Evolutionary conservation across 305 asterid species (phyloP).

Genomic region (Ilex paraguariensis): DNA sequence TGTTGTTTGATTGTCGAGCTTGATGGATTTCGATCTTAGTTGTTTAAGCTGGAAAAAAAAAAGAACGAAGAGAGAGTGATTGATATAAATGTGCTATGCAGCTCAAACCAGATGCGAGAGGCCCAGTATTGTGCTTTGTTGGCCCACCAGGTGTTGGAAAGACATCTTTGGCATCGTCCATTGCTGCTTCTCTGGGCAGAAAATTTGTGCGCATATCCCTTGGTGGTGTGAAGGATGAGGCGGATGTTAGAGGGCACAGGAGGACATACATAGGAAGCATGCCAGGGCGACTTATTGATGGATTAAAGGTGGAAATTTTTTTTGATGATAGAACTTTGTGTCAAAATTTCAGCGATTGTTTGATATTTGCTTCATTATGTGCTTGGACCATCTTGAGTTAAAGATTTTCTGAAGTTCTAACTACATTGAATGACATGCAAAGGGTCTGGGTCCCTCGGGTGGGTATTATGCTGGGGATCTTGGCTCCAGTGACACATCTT

Average conservation of each 20-base stretch:
- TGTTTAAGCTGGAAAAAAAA: too few relatives aligned
- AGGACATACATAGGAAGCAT: slow-evolving; percentile 99
- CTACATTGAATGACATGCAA: neutral
- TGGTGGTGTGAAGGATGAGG: slow-evolving; percentile 99
- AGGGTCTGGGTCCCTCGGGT: neutral
- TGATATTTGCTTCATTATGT: neutral
- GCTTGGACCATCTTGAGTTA: neutral
- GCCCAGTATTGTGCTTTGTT: slow-evolving; percentile 97
- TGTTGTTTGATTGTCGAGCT: slow-evolving; percentile 10
- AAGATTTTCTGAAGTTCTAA: neutral
- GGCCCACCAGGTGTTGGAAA: slow-evolving; percentile 99
- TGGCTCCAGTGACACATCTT: too few relatives aligned
- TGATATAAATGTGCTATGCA: slow-evolving; percentile 34
- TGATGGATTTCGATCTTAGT: slow-evolving; percentile 7
- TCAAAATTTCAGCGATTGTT: neutral
- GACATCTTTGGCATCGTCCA: slow-evolving; percentile 96
- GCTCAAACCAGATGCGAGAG: slow-evolving; percentile 99
- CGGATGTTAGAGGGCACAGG: slow-evolving; percentile 98
- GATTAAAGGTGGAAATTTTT: slow-evolving; percentile 69
- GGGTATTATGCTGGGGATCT: neutral
- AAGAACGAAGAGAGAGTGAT: neutral
- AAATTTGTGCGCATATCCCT: slow-evolving; percentile 94
- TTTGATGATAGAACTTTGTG: neutral
- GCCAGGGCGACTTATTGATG: slow-evolving; percentile 99
- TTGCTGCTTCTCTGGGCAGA: slow-evolving; percentile 95